Percentiles rank a stretch among this genome's conserved stretches.
phyloP scores from a whole-genome alignment of 208 protist species.

The Wallacemonas sp. region DNA sequence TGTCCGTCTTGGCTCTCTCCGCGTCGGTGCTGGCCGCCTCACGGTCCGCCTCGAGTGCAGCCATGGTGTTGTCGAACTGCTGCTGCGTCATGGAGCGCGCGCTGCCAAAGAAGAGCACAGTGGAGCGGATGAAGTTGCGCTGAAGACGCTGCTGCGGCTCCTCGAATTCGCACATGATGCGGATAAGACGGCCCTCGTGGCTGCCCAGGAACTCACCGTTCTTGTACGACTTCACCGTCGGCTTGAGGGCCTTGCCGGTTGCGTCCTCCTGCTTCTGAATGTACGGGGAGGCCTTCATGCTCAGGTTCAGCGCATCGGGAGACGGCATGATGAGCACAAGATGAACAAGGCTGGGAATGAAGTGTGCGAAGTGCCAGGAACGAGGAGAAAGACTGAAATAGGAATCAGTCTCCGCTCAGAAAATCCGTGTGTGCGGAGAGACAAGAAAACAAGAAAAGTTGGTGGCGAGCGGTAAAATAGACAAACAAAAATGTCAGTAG shows the following conservation, averaged over 20 bases:
- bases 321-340: conserved; percentile 7
- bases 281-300: conserved; percentile 57
- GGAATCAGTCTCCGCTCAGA: no score
- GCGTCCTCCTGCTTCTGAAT: conserved; percentile 69
- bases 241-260: conserved; percentile 43
- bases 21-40: conserved; percentile 22
- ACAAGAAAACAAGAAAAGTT: no score
- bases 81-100: conserved; percentile 81
- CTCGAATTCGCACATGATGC: conserved; percentile 94
- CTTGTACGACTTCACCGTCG: conserved; percentile 89
- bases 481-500: no score
- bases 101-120: conserved; percentile 93
- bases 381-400: conserved; percentile 4
- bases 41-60: conserved; percentile 27
- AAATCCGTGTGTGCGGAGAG: no score
- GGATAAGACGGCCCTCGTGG: conserved; percentile 77
- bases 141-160: conserved; percentile 79
- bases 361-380: no score
- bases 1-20: conserved; percentile 21
- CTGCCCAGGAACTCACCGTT: conserved; percentile 80
- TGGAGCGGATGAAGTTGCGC: conserved; percentile 73
- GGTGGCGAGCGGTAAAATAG: no score
- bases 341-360: no score
- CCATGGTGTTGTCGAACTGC: conserved; percentile 64
- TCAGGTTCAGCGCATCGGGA: conserved; percentile 18